These are phyloP conservation scores for Fusarium continuum DNA, from an alignment of 2,329 filamentous ascomycete genomes.

Conservation along the genomic window DNA sequence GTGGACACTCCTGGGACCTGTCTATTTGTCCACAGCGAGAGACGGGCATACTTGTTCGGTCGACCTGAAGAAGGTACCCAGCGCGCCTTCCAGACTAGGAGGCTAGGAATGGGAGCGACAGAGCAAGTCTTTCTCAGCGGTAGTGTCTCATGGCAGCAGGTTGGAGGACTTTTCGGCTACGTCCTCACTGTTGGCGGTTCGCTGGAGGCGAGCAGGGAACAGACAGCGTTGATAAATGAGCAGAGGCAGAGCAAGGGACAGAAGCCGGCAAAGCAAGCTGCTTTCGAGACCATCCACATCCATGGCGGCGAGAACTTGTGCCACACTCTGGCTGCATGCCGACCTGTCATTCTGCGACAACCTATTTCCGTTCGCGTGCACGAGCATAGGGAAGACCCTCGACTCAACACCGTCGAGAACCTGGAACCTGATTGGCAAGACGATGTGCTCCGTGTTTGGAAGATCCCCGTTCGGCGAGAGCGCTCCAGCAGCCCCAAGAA, in stretches of 20 bases:
- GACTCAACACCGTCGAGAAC: slow-evolving; percentile 40
- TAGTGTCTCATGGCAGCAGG: slow-evolving; percentile 75
- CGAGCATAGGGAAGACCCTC: slow-evolving; percentile 67
- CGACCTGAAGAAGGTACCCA: slow-evolving; percentile 86
- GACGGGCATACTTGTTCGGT: slow-evolving; percentile 86
- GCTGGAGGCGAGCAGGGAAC: slow-evolving; percentile 58
- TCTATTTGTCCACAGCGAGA: slow-evolving; percentile 81
- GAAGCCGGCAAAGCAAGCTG: slow-evolving; percentile 38
- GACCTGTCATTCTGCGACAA: slow-evolving; percentile 86
- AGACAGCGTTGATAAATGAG: slow-evolving; percentile 51
- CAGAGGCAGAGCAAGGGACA: slow-evolving; percentile 53
- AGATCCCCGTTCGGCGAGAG: slow-evolving; percentile 63
- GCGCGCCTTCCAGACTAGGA: slow-evolving; percentile 75
- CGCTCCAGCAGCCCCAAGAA: slow-evolving; percentile 50
- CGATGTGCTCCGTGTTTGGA: slow-evolving; percentile 83
- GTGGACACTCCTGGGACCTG: slow-evolving; percentile 86
- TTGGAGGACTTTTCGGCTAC: slow-evolving; percentile 85
- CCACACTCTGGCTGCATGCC: slow-evolving; percentile 81
- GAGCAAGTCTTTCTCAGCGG: slow-evolving; percentile 87
- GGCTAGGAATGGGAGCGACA: slow-evolving; percentile 69
- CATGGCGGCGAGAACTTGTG: slow-evolving; percentile 84
- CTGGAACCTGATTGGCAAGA: slow-evolving; percentile 76
- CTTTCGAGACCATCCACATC: slow-evolving; percentile 63
- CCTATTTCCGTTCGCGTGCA: slow-evolving; percentile 76
- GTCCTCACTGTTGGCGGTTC: slow-evolving; percentile 84